Base-by-base conservation (phyloP, 1,284 basidiomycete species). In the Rhodotorula glutinis region DNA sequence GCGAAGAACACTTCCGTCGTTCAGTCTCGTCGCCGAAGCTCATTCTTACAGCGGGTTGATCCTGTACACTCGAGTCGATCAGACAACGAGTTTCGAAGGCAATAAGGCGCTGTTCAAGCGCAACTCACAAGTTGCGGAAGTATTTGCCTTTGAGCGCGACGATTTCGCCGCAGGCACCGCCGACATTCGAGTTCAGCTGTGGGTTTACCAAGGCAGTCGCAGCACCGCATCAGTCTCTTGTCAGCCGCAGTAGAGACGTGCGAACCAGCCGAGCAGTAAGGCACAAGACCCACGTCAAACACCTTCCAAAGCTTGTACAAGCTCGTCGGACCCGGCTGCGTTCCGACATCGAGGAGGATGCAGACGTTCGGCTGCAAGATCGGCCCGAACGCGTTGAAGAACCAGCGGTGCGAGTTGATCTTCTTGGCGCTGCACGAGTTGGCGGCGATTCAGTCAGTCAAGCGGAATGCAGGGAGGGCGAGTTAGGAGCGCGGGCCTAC, bases 241-340 rank as follows among this genome's bases (percentile, higher is more conserved):
- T 23, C 47, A 8, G 25, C n/a, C 23, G n/a, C 25, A n/a, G 2
- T 11, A 21, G n/a, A 8, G 25, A 13, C 10, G n/a, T 27, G 47
- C 17, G 14, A 53, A 44, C 43, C n/a, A 2, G 93, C 80, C 93
- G 89, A n/a, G 25, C 25, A 17, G 27, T 40, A 68, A 25, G 49
- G 2, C 17, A 44, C 40, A 17, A 33, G 19, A 57, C 29, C 25
- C 44, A 49, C 25, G 58, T 61, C 73, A 54, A 75, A 72, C 40
- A 65, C 89, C 80, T 97, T 96, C 94, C 94, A 97, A 7, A 98
- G 81, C 76, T 96, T 91, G 79, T 97, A 98, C 76, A 97, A 94
- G 23, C 86, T 88, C 53, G 87, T 90, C 13, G 88, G 86, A 4
- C 90, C 91, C 0, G 94, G 94, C 83, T 88, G 87, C 0, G 94